phyloP scores from a whole-genome alignment of 768 basidiomycete species.

The Floccularia luteovirens region DNA sequence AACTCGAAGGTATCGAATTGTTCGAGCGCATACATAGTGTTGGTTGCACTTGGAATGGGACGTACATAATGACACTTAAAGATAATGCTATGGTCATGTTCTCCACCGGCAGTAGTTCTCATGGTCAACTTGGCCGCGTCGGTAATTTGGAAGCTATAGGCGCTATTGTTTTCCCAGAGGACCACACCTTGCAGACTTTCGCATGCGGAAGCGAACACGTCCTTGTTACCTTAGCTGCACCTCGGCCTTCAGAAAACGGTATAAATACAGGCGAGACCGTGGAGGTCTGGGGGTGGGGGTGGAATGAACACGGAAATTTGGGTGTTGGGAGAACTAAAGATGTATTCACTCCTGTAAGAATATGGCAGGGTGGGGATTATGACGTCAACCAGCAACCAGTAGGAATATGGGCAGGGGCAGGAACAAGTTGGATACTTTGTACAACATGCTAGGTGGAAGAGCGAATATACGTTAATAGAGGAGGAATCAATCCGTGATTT shows the following conservation, averaged over 20 bases:
- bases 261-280: constrained; percentile 1
- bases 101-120: constrained; percentile 47
- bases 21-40: constrained; percentile 22
- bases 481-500: constrained; percentile 39
- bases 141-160: neutral
- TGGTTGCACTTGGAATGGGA: constrained; percentile 78
- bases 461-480: neutral
- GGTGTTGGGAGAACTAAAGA: constrained; percentile 60
- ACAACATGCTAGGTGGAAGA: neutral
- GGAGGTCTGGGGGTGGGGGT: constrained; percentile 86
- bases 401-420: constrained; percentile 34
- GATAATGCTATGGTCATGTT: constrained; percentile 17
- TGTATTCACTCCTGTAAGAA: constrained; percentile 33
- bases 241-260: neutral
- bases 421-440: constrained; percentile 39
- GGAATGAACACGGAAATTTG: constrained; percentile 98
- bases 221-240: constrained; percentile 27
- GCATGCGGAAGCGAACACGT: constrained; percentile 87
- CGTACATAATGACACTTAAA: constrained; percentile 33
- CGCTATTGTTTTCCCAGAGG: neutral
- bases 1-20: constrained; percentile 35
- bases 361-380: constrained; percentile 37
- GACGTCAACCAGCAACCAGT: constrained; percentile 7
- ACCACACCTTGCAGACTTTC: constrained; percentile 22
- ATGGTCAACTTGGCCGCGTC: constrained; percentile 56